Base-by-base conservation (phyloP, 1,284 basidiomycete species). In the Sanghuangporus baumii region DNA sequence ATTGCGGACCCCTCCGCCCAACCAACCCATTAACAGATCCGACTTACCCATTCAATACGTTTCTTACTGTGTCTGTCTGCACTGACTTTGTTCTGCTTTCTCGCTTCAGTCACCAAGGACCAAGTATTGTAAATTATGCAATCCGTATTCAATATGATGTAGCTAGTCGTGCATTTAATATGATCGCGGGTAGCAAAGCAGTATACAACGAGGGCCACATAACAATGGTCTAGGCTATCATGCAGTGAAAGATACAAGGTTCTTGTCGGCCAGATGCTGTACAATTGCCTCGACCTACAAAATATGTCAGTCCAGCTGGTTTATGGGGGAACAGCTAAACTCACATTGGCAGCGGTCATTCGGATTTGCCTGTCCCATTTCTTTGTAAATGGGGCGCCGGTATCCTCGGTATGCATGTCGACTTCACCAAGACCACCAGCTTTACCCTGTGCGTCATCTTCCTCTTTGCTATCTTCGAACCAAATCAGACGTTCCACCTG, bases 401-500 rank as follows among this genome's bases (percentile, higher is more conserved):
- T 93, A 66, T 95, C 91, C 72, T 93, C 89, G n/a, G 81, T 86
- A 57, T 85, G 86, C 71, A 84, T 82, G 69, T 93, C 91, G 48
- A 92, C 87, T 67, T 94, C 93, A 23, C 94, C 93, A 60, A 96
- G 78, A 37, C 94, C 94, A 59, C 94, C 94, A 4, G 93, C 94
- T 67, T 94, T 95, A 8, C 93, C 93, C 74, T 95, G 92, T 0
- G 91, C 93, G 67, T 93, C 89, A 61, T 93, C 91, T 66, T 94
- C 93, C 70, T 93, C 90, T 55, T 81, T 80, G 52, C 84, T 81
- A 48, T 84, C 86, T 69, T 96, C 93, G 66, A 97, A 95, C 82
- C 91, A 95, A 66, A 97, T 95, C 56, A 97, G 79, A 66, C 85
- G 89, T 63, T 95, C 92, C 3, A 97, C 94, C 72, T 98, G 96